Evolutionary conservation across 2,329 filamentous ascomycete genomes (phyloP).

Genomic region (Fusarium circinatum): DNA sequence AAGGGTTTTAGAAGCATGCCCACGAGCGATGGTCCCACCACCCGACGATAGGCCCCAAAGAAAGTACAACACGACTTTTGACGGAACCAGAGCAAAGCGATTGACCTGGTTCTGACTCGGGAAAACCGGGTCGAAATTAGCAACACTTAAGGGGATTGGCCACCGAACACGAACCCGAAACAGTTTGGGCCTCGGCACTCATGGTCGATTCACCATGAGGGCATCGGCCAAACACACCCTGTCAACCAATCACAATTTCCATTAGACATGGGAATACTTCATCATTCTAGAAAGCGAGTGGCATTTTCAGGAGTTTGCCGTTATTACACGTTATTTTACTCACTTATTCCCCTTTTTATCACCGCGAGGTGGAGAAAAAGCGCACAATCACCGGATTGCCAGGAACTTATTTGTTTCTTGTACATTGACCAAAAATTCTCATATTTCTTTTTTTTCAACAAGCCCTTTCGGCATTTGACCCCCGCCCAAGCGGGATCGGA

Average conservation of each 20-base stretch:
- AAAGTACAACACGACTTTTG: conserved; percentile 12
- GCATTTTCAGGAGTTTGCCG: conserved; percentile 41
- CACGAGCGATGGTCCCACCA: conserved; percentile 36
- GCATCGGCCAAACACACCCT: conserved; percentile 14
- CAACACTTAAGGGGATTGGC: conserved; percentile 10
- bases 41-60: conserved; percentile 23
- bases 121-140: conserved; percentile 12
- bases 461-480: conserved; percentile 20
- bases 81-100: conserved; percentile 15
- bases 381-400: conserved; percentile 24
- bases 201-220: conserved; percentile 2
- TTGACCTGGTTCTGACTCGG: conserved; percentile 32
- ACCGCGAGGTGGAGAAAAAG: conserved; percentile 34
- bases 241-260: conserved; percentile 30
- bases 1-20: conserved; percentile 42
- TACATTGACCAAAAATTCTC: conserved; percentile 10
- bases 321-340: conserved; percentile 28
- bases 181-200: conserved; percentile 25
- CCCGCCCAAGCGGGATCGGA: conserved; percentile 23
- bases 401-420: conserved; percentile 36
- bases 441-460: conserved; percentile 5
- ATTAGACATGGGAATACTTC: conserved; percentile 34
- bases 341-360: conserved; percentile 32
- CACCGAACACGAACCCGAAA: conserved; percentile 32
- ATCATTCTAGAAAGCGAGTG: conserved; percentile 41